Evolutionary conservation across 2,329 filamentous ascomycete genomes (phyloP).

Genomic region (Alternaria consortialis): DNA sequence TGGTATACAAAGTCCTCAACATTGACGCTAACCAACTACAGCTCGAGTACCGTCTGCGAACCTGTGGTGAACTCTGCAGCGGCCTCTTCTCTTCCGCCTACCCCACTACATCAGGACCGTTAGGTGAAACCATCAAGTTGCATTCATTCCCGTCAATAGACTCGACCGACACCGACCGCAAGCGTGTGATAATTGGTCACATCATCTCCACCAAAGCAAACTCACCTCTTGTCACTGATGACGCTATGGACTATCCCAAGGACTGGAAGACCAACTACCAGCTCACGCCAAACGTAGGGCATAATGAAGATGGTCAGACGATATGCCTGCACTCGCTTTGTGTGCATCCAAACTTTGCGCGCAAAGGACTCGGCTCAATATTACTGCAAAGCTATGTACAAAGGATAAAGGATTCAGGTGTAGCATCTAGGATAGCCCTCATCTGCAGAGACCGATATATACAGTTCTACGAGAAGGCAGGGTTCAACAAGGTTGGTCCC

Average conservation of each 20-base stretch:
- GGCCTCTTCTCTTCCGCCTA: slow-evolving; percentile 80
- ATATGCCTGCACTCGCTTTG: slow-evolving; percentile 85
- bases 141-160: slow-evolving; percentile 67
- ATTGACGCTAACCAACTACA: slow-evolving; percentile 48
- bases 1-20: neutral
- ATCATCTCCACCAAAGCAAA: slow-evolving; percentile 77
- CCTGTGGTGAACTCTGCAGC: slow-evolving; percentile 78
- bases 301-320: slow-evolving; percentile 76
- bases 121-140: slow-evolving; percentile 64
- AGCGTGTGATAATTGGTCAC: slow-evolving; percentile 76
- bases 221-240: slow-evolving; percentile 72
- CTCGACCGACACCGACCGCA: slow-evolving; percentile 64
- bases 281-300: slow-evolving; percentile 62
- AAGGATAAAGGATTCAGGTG: slow-evolving; percentile 73
- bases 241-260: slow-evolving; percentile 76
- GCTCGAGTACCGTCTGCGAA: slow-evolving; percentile 79
- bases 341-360: slow-evolving; percentile 77
- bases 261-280: slow-evolving; percentile 67
- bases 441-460: slow-evolving; percentile 79
- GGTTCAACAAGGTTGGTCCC: slow-evolving; percentile 73
- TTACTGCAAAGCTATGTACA: slow-evolving; percentile 81
- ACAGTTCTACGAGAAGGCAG: slow-evolving; percentile 76
- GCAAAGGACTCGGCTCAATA: slow-evolving; percentile 75
- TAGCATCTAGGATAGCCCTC: slow-evolving; percentile 77
- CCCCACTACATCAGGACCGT: slow-evolving; percentile 53